These are phyloP conservation scores for Claviceps humidiphila DNA, from an alignment of 2,329 filamentous ascomycete species.

Conservation along the genomic window DNA sequence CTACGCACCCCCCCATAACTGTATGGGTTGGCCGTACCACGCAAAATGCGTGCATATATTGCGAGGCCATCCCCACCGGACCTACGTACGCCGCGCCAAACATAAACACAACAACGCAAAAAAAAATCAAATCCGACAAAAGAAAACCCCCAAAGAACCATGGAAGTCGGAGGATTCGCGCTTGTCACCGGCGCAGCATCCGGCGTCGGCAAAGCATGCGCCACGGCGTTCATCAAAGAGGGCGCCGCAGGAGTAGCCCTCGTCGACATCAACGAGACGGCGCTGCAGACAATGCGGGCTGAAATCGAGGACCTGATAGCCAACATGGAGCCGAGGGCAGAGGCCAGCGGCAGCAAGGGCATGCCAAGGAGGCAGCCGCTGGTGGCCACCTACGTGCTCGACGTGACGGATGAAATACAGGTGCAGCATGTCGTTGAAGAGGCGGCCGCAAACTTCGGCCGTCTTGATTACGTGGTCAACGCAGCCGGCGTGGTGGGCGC, in stretches of 20 bases:
- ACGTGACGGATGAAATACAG: slow-evolving; percentile 19
- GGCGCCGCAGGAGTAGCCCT: slow-evolving; percentile 16
- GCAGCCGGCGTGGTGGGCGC: slow-evolving; percentile 26
- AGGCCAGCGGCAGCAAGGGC: too few relatives aligned
- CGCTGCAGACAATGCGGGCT: slow-evolving; percentile 7
- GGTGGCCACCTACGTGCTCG: slow-evolving; percentile 5
- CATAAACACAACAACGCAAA: neutral
- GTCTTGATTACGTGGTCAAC: slow-evolving; percentile 28
- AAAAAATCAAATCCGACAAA: neutral
- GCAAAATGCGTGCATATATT: too few relatives aligned
- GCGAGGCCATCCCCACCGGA: too few relatives aligned
- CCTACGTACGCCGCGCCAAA: neutral
- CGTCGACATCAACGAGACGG: slow-evolving; percentile 13
- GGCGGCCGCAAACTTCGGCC: slow-evolving; percentile 18
- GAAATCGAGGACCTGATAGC: slow-evolving; percentile 11
- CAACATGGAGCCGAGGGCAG: neutral
- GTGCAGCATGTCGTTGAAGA: slow-evolving; percentile 12
- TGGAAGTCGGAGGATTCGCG: slow-evolving; percentile 19
- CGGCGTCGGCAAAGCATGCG: slow-evolving; percentile 19
- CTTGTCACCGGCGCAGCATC: slow-evolving; percentile 19
- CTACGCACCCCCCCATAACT: too few relatives aligned
- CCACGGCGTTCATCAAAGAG: slow-evolving; percentile 15
- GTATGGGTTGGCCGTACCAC: too few relatives aligned
- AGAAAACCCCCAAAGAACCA: neutral
- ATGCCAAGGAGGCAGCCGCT: neutral